Evolutionary conservation across 1,284 basidiomycete species (phyloP), one percentile per base, ranked within the genome.

Genomic region (Hymenochaete sp.): DNA sequence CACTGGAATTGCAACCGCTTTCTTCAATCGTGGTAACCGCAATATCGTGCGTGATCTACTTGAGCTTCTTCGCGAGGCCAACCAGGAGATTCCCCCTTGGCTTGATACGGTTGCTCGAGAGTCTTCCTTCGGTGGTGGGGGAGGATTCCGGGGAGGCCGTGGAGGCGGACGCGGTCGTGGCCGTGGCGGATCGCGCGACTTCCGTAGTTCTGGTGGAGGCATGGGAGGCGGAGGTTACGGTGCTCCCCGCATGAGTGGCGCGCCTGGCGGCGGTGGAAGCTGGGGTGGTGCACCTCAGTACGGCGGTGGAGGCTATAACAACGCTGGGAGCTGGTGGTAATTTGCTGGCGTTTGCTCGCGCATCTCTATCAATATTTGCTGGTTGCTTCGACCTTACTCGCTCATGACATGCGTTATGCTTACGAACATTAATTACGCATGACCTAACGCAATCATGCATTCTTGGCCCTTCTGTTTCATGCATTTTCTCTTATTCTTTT

Each of bases 31-130:
- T 27, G 82, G 80, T 50, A 95, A 93, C 70, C 82, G 82, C 63
- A 87, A 92, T 67, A 95, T 98, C 53, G 89, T 89, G 38, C 79
- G 85, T 43, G 93, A 96, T 58, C 74, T 98, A 38, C 70, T 98
- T 47, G 93, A 97, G 62, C 76, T 98, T 10, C 79, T 98, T 44
- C 82, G 89, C 51, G 95, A 98, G 67, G 95, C 95, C 38, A 95
- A 98, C 66, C 96, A 98, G 66, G 93, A 96, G 51, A 83, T 93
- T 44, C 93, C 93, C 3, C 53, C 63, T n/a, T 98, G 93, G 93
- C 73, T 98, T 46, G 88, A 93, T 61, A 80, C 81, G 19, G 82
- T 96, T 45, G 82, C 84, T 3, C 77, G 83, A 48, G 93, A 98
- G 68, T 72, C 79, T 36, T 73, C 82, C 42, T 93, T 85, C 59